Conservation (phyloP, 1,284 basidiomycete species). For the Malassezia brasiliensis region DNA sequence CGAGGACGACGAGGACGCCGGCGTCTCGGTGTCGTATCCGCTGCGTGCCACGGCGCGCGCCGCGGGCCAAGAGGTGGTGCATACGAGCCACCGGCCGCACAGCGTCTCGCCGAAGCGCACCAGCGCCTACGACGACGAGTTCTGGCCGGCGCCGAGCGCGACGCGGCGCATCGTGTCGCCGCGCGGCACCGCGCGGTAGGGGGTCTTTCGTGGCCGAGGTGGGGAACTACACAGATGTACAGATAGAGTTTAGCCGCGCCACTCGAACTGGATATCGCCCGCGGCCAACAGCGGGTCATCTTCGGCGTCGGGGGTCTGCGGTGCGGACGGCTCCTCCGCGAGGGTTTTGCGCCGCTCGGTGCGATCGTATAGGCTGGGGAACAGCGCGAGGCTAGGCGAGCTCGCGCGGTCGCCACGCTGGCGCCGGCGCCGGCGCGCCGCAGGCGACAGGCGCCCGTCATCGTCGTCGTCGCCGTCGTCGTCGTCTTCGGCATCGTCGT, state of each 20-base stretch:
- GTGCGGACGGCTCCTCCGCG: background rate
- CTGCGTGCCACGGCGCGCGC: conserved; percentile 38
- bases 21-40: conserved; percentile 19
- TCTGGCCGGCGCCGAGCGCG: conserved; percentile 14
- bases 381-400: background rate
- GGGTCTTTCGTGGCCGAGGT: background rate
- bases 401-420: background rate
- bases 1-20: conserved; percentile 17
- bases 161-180: conserved; percentile 3
- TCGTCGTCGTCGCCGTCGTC: conserved; percentile 20
- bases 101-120: no score
- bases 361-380: background rate
- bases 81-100: background rate
- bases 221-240: background rate
- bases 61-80: conserved; percentile 39
- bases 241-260: conserved; percentile 21
- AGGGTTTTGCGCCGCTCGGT: background rate
- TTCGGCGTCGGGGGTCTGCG: background rate
- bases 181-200: background rate
- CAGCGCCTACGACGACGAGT: background rate
- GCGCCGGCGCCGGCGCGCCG: conserved; percentile 18
- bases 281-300: conserved; percentile 33
- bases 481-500: conserved; percentile 16
- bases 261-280: conserved; percentile 45
- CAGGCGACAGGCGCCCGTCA: conserved; percentile 11